Evolutionary conservation across 495 filamentous ascomycete species (phyloP), one percentile per base, ranked within the genome.

Genomic region (Lasiosphaeria hispida): DNA sequence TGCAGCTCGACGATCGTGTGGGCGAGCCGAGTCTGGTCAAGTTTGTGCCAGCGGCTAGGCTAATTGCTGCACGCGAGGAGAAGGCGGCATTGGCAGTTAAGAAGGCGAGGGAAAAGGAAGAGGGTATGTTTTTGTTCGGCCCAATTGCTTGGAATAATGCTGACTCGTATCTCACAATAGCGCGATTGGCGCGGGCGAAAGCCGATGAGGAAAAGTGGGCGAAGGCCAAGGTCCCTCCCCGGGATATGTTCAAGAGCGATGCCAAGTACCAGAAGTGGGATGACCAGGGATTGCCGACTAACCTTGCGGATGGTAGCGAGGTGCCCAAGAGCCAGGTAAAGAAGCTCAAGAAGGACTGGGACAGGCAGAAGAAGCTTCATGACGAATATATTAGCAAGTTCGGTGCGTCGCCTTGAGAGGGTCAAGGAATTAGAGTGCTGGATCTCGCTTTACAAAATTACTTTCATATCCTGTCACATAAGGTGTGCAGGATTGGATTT

Each of bases 271-370:
- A 75, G 47, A 88, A 80, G 44, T 97, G 92, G 92, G 92, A 97
- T 73, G 85, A 79, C 2, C 86, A 96, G 11, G 94, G 94, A 1
- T 55, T 97, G 44, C 94, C 94, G 9, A 88, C 82, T 3, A 88
- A 83, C 70, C 83, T 90, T 68, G 79, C 78, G 13, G 83, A 85
- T 23, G 94, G 92, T 1, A 83, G 83, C 61, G 91, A 95, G 66
- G 75, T 98, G 23, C 80, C 90, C 18, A 98, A 97, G 80, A 87
- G 80, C 55, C 80, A 82, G 62, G 57, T 58, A 36, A 98, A 97
- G 81, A 95, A 91, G 56, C 69, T 97, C 37, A 85, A 74, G 75
- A 97, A 97, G 78, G 89, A 90, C 30, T 96, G 90, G 91, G 90
- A 96, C 67, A 85, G 77, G 69, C 94, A 97, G 78, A 95, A 88